Conservation (phyloP, 2,329 filamentous ascomycete genomes). For the Talaromyces verruculosus region DNA sequence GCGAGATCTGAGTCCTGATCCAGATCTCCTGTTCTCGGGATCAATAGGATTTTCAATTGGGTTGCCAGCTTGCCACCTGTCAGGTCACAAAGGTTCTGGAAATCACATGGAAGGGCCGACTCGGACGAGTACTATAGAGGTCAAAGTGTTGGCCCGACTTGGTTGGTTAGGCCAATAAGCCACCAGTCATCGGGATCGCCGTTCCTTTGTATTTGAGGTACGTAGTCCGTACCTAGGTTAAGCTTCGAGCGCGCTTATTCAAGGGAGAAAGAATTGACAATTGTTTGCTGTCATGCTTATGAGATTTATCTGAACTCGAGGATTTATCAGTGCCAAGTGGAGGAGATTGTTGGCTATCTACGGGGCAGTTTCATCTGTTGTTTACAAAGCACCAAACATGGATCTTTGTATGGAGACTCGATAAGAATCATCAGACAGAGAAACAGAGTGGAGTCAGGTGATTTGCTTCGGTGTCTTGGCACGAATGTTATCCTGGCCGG, state of each 20-base stretch:
- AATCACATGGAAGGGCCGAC: not conserved
- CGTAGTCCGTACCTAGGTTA: not conserved
- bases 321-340: not conserved
- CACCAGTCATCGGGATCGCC: not conserved
- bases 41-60: not conserved
- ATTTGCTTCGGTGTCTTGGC: conserved; percentile 4
- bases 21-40: not conserved
- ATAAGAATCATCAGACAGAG: not conserved
- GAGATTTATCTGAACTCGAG: not conserved
- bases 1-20: conserved; percentile 3
- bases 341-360: not conserved
- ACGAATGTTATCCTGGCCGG: not conserved
- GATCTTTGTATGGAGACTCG: not conserved
- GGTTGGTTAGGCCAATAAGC: not conserved
- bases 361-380: not conserved
- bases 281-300: conserved; percentile 9
- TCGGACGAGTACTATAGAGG: not conserved
- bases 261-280: conserved; percentile 3
- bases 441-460: not conserved
- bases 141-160: not conserved
- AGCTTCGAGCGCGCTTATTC: not conserved
- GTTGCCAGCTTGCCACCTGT: not conserved
- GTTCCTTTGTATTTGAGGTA: not conserved
- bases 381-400: not conserved
- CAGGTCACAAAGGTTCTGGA: not conserved